phyloP scores from a whole-genome alignment of 371 early-diverging fungal species.

The Mucor velutinosus region DNA sequence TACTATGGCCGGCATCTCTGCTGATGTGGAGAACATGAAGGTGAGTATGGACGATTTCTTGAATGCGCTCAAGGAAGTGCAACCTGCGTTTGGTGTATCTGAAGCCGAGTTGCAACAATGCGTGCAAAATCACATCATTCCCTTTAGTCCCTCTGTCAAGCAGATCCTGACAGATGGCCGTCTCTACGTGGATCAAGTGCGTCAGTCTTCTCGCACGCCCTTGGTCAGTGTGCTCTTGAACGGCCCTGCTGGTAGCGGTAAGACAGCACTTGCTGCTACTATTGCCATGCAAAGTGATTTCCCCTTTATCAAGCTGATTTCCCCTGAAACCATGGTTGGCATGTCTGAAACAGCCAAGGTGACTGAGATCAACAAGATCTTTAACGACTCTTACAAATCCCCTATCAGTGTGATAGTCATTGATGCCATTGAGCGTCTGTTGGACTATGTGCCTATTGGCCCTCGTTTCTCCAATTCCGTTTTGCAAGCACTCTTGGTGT shows the following conservation, averaged over 20 bases:
- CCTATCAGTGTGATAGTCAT: constrained; percentile 95
- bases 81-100: constrained; percentile 97
- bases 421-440: constrained; percentile 95
- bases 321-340: constrained; percentile 98
- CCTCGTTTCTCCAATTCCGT: constrained; percentile 98
- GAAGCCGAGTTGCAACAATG: constrained; percentile 91
- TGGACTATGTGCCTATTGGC: constrained; percentile 98
- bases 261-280: constrained; percentile 97
- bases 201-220: constrained; percentile 81
- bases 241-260: constrained; percentile 93
- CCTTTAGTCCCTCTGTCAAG: constrained; percentile 74
- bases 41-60: constrained; percentile 94
- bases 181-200: constrained; percentile 87
- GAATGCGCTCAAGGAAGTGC: constrained; percentile 95
- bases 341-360: constrained; percentile 93
- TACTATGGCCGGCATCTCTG: constrained; percentile 74
- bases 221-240: constrained; percentile 88
- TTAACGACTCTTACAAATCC: constrained; percentile 98
- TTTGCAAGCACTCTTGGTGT: constrained; percentile 93
- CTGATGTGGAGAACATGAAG: constrained; percentile 88
- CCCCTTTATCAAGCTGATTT: constrained; percentile 98
- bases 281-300: constrained; percentile 94
- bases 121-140: constrained; percentile 85
- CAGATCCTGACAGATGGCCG: constrained; percentile 80
- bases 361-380: constrained; percentile 90